phyloP scores from a whole-genome alignment of 495 filamentous ascomycete genomes.

The Rostrohypoxylon terebratum region DNA sequence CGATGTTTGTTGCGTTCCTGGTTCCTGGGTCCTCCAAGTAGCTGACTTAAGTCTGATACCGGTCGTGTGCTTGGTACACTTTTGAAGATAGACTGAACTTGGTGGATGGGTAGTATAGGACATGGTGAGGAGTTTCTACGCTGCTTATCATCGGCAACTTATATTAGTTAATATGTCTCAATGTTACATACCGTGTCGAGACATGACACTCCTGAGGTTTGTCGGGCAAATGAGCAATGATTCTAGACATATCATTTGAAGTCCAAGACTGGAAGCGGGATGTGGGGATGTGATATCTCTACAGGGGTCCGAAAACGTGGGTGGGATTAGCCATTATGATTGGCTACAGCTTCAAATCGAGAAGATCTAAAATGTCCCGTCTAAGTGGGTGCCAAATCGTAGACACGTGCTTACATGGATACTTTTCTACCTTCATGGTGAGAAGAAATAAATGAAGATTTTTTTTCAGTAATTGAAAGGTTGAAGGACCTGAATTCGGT shows the following conservation, averaged over 20 bases:
- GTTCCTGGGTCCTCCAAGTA: conserved; percentile 9
- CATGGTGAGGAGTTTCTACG: neutral
- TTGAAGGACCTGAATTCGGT: neutral
- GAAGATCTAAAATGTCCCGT: conserved; percentile 9
- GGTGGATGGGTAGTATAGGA: conserved; percentile 1
- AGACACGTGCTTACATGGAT: conserved; percentile 32
- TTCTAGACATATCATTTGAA: neutral
- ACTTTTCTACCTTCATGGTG: neutral
- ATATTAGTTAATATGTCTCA: conserved; percentile 11
- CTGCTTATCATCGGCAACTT: neutral
- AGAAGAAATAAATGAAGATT: neutral
- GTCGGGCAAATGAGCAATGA: conserved; percentile 9
- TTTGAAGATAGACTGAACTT: neutral
- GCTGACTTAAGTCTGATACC: neutral
- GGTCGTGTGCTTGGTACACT: neutral
- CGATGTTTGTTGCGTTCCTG: conserved; percentile 6
- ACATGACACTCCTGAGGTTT: neutral
- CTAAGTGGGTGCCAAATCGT: conserved; percentile 10
- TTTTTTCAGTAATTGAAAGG: neutral
- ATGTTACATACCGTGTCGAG: conserved; percentile 18
- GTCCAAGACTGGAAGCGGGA: conserved; percentile 13
- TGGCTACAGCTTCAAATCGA: conserved; percentile 13
- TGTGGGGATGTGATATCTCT: conserved; percentile 1
- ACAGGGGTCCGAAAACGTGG: conserved; percentile 33
- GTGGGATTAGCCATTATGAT: conserved; percentile 24